These are phyloP conservation scores for Globisporangium paddicum DNA, from an alignment of 352 stramenopile genomes.

Conservation along the genomic window DNA sequence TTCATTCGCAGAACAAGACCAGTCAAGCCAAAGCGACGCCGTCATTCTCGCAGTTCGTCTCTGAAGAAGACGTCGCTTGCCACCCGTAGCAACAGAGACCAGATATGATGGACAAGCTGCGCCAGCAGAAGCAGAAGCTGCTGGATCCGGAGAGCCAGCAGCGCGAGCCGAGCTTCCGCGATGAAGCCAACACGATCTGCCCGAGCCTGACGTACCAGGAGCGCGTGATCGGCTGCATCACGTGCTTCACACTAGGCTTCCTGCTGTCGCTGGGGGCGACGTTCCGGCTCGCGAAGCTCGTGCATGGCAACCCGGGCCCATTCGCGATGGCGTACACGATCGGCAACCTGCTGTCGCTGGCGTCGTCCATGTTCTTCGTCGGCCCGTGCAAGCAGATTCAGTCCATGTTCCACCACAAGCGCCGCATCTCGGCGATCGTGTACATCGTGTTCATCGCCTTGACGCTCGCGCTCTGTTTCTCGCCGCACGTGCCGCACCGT, in stretches of 20 bases:
- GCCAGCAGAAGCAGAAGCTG: conserved; percentile 74
- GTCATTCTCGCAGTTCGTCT: neutral
- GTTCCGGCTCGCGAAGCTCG: conserved; percentile 69
- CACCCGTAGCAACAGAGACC: neutral
- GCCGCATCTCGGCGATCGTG: conserved; percentile 53
- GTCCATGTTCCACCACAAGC: conserved; percentile 82
- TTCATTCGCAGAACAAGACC: neutral
- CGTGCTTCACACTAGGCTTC: conserved; percentile 79
- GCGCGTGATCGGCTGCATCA: conserved; percentile 73
- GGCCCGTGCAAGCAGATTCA: conserved; percentile 76
- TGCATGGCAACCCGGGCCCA: conserved; percentile 68
- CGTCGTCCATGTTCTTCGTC: conserved; percentile 83
- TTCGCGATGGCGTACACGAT: conserved; percentile 87
- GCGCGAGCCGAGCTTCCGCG: conserved; percentile 24
- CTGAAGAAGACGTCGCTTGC: too few relatives aligned
- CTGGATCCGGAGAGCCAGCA: conserved; percentile 58
- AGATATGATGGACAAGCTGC: conserved; percentile 59
- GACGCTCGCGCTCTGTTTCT: conserved; percentile 77
- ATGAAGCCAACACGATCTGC: conserved; percentile 38
- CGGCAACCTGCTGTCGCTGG: conserved; percentile 79
- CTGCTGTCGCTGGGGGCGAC: conserved; percentile 80
- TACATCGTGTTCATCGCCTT: conserved; percentile 80
- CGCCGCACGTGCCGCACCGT: conserved; percentile 58
- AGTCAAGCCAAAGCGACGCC: neutral
- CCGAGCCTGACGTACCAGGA: conserved; percentile 82